These are phyloP conservation scores for Trichoderma guizhouense DNA, from an alignment of 2,329 filamentous ascomycete species.

Conservation along the genomic window DNA sequence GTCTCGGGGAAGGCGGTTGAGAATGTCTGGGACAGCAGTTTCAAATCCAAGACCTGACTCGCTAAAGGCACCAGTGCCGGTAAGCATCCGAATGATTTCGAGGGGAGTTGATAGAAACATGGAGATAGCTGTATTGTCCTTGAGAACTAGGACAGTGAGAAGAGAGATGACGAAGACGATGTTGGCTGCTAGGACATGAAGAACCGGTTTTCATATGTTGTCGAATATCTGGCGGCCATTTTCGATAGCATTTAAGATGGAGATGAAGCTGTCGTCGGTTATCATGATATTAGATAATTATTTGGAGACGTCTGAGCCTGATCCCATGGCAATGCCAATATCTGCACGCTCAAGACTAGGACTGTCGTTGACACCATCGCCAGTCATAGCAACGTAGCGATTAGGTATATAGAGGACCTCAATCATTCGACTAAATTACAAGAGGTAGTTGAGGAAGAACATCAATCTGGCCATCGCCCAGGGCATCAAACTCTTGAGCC, in stretches of 20 bases:
- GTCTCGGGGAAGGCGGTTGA: conserved; percentile 62
- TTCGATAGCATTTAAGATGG: conserved; percentile 47
- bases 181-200: conserved; percentile 64
- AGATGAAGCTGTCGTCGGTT: conserved; percentile 64
- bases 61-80: conserved; percentile 67
- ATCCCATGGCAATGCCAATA: conserved; percentile 69
- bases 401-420: conserved; percentile 65
- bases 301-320: conserved; percentile 67
- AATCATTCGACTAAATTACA: conserved; percentile 65
- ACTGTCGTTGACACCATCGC: conserved; percentile 68
- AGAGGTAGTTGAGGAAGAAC: conserved; percentile 59
- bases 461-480: conserved; percentile 62
- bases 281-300: conserved; percentile 63
- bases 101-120: conserved; percentile 68
- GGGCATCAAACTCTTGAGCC: conserved; percentile 59
- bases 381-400: conserved; percentile 65
- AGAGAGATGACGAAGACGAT: conserved; percentile 64
- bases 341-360: conserved; percentile 65
- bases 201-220: conserved; percentile 69
- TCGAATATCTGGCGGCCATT: conserved; percentile 69
- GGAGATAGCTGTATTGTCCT: conserved; percentile 59
- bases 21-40: conserved; percentile 62
- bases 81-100: conserved; percentile 72
- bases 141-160: conserved; percentile 66
- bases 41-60: conserved; percentile 73